Conservation (phyloP, 805 yeast genomes). For the Spathaspora hagerdaliae region DNA sequence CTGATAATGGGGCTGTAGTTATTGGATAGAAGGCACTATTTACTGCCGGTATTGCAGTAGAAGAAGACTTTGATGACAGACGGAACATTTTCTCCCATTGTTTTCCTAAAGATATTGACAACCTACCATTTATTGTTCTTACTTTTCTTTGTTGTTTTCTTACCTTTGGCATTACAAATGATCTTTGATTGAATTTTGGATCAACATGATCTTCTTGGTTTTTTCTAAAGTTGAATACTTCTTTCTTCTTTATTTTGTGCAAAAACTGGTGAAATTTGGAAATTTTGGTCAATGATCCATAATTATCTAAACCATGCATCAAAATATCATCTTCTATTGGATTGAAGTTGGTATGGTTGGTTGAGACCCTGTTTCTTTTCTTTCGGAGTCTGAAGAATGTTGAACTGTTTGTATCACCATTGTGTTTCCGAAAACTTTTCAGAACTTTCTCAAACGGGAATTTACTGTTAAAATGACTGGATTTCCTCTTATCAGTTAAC, state of each 20-base stretch:
- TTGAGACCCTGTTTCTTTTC: background rate
- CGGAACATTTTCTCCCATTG: background rate
- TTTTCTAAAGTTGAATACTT: background rate
- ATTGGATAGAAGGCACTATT: background rate
- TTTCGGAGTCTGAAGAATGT: background rate
- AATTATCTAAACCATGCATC: background rate
- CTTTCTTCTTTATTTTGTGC: background rate
- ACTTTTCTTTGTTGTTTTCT: too few relatives aligned
- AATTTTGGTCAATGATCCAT: slow-evolving; percentile 6
- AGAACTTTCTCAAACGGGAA: too few relatives aligned
- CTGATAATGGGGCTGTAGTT: background rate
- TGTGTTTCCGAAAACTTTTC: too few relatives aligned
- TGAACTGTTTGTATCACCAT: background rate
- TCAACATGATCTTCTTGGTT: too few relatives aligned
- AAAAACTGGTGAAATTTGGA: slow-evolving; percentile 8
- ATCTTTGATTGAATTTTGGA: too few relatives aligned
- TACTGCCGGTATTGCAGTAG: background rate
- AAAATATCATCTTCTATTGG: background rate
- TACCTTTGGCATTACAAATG: too few relatives aligned
- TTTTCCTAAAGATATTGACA: background rate
- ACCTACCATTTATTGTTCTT: too few relatives aligned
- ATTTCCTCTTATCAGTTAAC: too few relatives aligned
- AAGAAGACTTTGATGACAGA: background rate
- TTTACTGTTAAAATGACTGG: too few relatives aligned
- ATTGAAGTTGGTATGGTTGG: background rate